Evolutionary conservation across 2,329 filamentous ascomycete species (phyloP), one percentile per base, ranked within the genome.

Genomic region (Hypoxylon sp.): DNA sequence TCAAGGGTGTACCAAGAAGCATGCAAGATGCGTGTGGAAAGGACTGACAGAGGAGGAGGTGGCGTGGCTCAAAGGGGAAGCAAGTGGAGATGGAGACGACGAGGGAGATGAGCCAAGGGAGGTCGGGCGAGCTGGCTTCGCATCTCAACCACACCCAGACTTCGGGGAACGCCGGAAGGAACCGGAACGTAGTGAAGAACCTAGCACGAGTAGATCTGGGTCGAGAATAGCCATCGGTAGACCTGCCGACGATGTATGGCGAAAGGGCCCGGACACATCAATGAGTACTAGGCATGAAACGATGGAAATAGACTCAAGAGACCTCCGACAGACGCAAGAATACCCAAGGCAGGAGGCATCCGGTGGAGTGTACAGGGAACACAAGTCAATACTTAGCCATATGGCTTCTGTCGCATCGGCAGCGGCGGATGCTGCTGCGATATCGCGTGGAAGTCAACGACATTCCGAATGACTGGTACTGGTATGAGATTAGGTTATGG

Each of bases 21-120:
- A 97, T 77, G 93, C 93, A 19, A 94, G 94, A 74, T 97, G 93
- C 78, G 90, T 89, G 13, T 97, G 93, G 93, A 92, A 90, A 72
- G 89, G 91, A 48, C 88, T 96, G n/a, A 89, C 88, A 14, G 89
- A 93, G 32, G 90, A 91, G 2, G 94, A 97, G 65, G 75, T 82
- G 28, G 74, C 75, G 2, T 75, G 76, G 71, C 71, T 81, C 2
- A 80, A 77, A 58, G 74, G 75, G 38, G 79, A 80, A 60, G 61
- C 64, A 2, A 64, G 72, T 21, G 72, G 71, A 17, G 75, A 76
- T 1, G 72, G 68, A 14, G 75, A 75, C 5, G 77, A 79, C 14
- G 73, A 74, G 2, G 76, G 73, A 30, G 73, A 77, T 2, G 76
- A 79, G 41, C 30, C 60, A 7, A 74, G 73, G 53, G 73, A 74